phyloP scores from a whole-genome alignment of 768 basidiomycete genomes.

The Lentinula lateritia region DNA sequence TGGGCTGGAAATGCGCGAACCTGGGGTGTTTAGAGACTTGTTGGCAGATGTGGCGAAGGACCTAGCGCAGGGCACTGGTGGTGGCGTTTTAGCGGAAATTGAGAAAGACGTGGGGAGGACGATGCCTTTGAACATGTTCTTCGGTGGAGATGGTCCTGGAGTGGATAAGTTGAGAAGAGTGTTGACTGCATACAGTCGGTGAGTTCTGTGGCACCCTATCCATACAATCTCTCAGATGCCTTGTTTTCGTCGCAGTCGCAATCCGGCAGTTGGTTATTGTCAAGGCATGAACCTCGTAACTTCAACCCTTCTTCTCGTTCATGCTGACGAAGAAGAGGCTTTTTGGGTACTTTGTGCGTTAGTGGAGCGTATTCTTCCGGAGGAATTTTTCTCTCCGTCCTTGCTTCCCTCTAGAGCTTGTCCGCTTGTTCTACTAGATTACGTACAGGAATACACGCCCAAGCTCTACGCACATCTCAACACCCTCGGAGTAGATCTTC shows the following conservation, averaged over 20 bases:
- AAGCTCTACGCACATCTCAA: constrained; percentile 72
- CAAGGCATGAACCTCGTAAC: constrained; percentile 96
- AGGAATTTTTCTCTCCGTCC: constrained; percentile 91
- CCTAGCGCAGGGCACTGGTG: constrained; percentile 29
- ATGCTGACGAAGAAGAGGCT: constrained; percentile 94
- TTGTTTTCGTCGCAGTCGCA: constrained; percentile 51
- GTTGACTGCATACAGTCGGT: constrained; percentile 90
- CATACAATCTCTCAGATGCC: too few relatives aligned
- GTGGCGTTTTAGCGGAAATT: constrained; percentile 65
- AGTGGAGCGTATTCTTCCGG: constrained; percentile 83
- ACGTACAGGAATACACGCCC: constrained; percentile 73
- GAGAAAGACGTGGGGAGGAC: constrained; percentile 94
- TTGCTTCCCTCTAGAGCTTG: constrained; percentile 92
- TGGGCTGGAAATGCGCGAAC: constrained; percentile 86
- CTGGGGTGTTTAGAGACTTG: constrained; percentile 84
- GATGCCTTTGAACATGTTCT: constrained; percentile 94
- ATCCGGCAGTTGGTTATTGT: constrained; percentile 89
- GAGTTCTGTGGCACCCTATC: constrained; percentile 19
- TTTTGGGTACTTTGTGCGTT: constrained; percentile 93
- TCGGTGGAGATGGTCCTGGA: constrained; percentile 93
- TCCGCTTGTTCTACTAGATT: constrained; percentile 85
- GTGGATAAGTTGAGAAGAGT: constrained; percentile 89
- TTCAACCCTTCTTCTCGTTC: constrained; percentile 87
- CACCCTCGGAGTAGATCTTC: constrained; percentile 82
- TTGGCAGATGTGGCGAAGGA: constrained; percentile 38